Evolutionary conservation across 2,329 filamentous ascomycete species (phyloP), one percentile per base, ranked within the genome.

Genomic region (Trichoderma atroviride): DNA sequence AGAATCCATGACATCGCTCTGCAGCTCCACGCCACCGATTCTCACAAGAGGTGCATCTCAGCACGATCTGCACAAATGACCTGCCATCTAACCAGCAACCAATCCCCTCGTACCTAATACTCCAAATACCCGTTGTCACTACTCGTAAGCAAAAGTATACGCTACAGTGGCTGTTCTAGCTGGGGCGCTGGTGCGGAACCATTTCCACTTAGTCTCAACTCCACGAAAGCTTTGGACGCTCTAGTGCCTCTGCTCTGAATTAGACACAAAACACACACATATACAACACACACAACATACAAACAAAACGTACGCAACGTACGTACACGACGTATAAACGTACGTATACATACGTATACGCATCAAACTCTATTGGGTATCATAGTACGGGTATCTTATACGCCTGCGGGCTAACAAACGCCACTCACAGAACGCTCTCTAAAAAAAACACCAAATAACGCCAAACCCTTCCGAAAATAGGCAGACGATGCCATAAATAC

Each of bases 291-390:
- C 71, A 61, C 71, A 65, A 76, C 62, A 72, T 67, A 72, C 70
- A 75, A 69, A 73, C 69, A 71, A 60, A 63, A 70, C 69, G 70
- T 70, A 72, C 61, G 69, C 71, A 70, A 70, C 52, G 70, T 71
- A 68, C 47, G 63, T 64, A 74, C 67, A 73, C 70, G 74, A 74
- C 67, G 74, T 70, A 74, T 62, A 69, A 52, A 70, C 70, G 75
- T 69, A 74, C 68, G 75, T 70, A 74, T 67, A 69, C 60, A 70
- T 70, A 72, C 33, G 35, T 37, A 73, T 68, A 76, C 64, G 72
- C 67, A 72, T 71, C 75, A 72, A 70, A 63, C 50, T 68, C 52
- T 70, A 67, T 70, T 68, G 69, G 69, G 63, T 69, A 70, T 70
- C 69, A 70, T 58, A 60, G 33, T 27, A 50, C 47, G 57, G 69